Base-by-base conservation (phyloP, 352 stramenopile genomes). In the Phytophthora boehmeriae region DNA sequence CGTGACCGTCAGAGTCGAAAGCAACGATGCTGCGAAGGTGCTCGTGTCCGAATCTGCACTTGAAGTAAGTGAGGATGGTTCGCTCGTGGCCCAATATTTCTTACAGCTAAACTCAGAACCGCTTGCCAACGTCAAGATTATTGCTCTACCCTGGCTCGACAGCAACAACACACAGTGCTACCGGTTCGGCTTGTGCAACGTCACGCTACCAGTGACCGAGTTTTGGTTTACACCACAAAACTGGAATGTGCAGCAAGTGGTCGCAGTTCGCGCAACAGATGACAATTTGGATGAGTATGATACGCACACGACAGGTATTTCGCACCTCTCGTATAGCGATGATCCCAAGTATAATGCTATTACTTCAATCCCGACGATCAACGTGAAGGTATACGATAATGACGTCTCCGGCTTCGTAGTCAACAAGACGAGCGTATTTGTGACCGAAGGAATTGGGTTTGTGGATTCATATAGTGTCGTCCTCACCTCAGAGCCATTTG, bases 241-340 rank as follows among this genome's bases (percentile, higher is more conserved):
- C 50, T 93, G 84, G 82, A 68, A 92, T 48, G 27, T 93, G 0
- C 72, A 67, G 1, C 84, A 93, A 50, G 63, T 45, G 1, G 82
- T 93, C 0, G 47, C 59, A 2, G 67, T 92, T 4, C 59, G 70
- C 5, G 85, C 82, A 13, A 93, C 85, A 0, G 72, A 89, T 34
- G 85, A 93, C 47, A 45, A 73, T 8, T 38, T 93, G 17, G 85
- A 93, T 42, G 85, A 93, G 45, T 82, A 71, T 36, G 80, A 93
- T 35, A 49, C 41, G 0, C 85, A 93, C 59, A 53, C 56, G 17
- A 91, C 80, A 0, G 85, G 82, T 5, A 89, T 93, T 10, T 92
- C 80, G 1, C 85, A 93, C 47, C 50, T 80, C 1, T 78, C 78
- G 38, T 90, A 86, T 57, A 92, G 80, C 38, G 63, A 68, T 22